Base-by-base conservation (phyloP, 2,329 filamentous ascomycete species). In the Trichoderma aggressivum region DNA sequence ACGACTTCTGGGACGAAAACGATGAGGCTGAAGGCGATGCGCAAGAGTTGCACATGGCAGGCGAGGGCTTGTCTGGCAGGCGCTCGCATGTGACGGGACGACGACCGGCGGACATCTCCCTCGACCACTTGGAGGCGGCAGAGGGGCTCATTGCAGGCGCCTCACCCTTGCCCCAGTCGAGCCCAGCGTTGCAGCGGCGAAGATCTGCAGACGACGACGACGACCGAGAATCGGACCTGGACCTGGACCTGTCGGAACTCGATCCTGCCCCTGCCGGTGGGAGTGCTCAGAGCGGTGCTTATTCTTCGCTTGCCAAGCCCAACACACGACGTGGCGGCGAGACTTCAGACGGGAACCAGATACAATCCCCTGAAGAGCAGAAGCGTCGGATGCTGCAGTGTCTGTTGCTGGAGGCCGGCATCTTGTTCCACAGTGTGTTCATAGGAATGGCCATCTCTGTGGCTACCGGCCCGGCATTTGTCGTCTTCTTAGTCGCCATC, bases 401-500 rank as follows among this genome's bases (percentile, higher is more conserved):
- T 75, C 83, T 95, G 59, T 86, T 96, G 28, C 87, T 96, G 3
- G 93, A 95, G 81, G 92, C 92, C 0, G 93, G 93, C 24, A 95
- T 96, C 73, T 86, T 96, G 18, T 95, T 95, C 78, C 93, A 96
- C 82, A 92, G 90, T 77, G 86, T 96, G 68, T 96, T 96, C 77
- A 95, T 96, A 75, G 93, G 93, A 73, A 94, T 95, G 92, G 92
- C 93, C 5, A 86, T 96, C 34, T 94, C 91, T 1, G 93, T 96
- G 1, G 90, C 93, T 0, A 94, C 92, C 0, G 92, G 92, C 0
- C 91, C 92, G 0, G 89, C 91, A 1, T 96, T 96, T 77, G 84
- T 93, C 55, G 91, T 95, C 14, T 92, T 96, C 74, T 84, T 96
- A 0, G 85, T 94, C 34, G 93, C 93, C 63, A 94, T 96, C 73